Evolutionary conservation across 305 asterid species (phyloP).

Genomic region (Solanum hybrid): DNA sequence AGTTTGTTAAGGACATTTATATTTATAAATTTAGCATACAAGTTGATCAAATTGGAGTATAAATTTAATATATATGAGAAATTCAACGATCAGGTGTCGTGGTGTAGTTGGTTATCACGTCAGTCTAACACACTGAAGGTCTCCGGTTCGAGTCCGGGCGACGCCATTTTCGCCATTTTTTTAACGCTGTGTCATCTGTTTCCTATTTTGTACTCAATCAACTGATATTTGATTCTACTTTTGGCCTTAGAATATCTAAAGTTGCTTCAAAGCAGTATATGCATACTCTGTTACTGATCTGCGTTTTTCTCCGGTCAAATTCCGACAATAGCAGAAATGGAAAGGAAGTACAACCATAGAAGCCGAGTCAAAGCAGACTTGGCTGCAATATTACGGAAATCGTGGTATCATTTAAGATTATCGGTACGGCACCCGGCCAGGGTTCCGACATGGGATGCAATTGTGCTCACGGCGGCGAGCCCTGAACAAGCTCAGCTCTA

Average conservation of each 20-base stretch:
- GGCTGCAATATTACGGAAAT: slow-evolving; percentile 48
- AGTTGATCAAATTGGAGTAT: neutral
- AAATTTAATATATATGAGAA: neutral
- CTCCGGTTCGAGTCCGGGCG: slow-evolving; percentile 97
- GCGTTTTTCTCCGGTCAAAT: neutral
- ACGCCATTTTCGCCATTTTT: slow-evolving; percentile 5
- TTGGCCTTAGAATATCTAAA: neutral
- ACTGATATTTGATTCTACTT: neutral
- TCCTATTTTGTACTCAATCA: neutral
- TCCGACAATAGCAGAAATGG: neutral
- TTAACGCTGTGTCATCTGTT: neutral
- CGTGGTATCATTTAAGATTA: slow-evolving; percentile 86
- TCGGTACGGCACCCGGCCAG: slow-evolving; percentile 85
- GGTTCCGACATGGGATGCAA: slow-evolving; percentile 89
- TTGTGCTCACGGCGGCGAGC: slow-evolving; percentile 86
- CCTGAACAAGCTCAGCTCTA: slow-evolving; percentile 92
- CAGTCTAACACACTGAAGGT: slow-evolving; percentile 99
- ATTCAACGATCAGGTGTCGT: neutral
- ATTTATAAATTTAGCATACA: neutral
- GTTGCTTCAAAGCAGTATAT: neutral
- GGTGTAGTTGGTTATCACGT: slow-evolving; percentile 99
- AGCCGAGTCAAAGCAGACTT: slow-evolving; percentile 49
- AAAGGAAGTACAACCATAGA: neutral
- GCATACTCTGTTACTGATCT: neutral
- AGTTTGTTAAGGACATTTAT: neutral